These are phyloP conservation scores for Pisolithus albus DNA, from an alignment of 768 basidiomycete species.

Conservation along the genomic window DNA sequence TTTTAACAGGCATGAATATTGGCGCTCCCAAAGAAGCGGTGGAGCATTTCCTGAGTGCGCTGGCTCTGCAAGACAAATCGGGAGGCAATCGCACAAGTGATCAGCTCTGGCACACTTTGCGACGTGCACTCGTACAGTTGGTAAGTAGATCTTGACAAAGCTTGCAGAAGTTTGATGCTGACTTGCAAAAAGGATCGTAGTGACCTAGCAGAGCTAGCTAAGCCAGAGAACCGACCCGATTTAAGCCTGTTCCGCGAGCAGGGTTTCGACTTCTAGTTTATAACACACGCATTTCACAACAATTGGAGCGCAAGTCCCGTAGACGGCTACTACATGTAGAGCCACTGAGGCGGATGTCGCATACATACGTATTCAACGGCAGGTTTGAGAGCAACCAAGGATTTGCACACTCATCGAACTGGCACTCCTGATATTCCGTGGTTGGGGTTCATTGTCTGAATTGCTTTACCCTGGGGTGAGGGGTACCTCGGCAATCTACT, in stretches of 20 bases:
- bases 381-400: no score
- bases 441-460: no score
- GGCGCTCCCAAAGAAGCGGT: constrained; percentile 93
- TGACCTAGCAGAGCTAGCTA: constrained; percentile 76
- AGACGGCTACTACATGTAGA: neutral
- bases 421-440: no score
- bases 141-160: constrained; percentile 30
- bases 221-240: constrained; percentile 51
- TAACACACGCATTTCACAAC: neutral
- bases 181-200: constrained; percentile 51
- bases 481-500: no score
- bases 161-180: neutral
- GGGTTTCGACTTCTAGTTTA: constrained; percentile 80
- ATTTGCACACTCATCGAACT: no score
- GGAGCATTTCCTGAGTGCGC: constrained; percentile 87
- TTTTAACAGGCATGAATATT: constrained; percentile 76
- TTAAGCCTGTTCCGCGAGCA: constrained; percentile 71
- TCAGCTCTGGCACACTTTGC: constrained; percentile 86
- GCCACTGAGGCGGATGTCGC: neutral
- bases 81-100: constrained; percentile 65
- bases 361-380: no score
- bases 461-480: no score
- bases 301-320: neutral
- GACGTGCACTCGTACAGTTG: constrained; percentile 76
- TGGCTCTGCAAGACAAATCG: constrained; percentile 68